Conservation (phyloP, 192 early-diverging fungal genomes). For the Entomortierella beljakovae region DNA sequence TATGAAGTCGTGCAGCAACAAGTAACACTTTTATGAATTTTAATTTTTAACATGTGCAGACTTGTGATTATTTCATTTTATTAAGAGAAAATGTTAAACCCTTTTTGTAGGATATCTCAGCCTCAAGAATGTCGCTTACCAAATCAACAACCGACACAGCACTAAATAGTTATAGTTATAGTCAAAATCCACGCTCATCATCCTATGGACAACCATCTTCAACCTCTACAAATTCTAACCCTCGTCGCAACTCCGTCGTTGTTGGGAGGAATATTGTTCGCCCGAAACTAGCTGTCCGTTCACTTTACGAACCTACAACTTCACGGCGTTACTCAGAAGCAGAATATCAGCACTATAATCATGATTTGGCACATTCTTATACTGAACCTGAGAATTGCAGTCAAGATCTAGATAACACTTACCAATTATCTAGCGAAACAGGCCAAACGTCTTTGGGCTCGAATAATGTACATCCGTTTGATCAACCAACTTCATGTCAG, state of each 20-base stretch:
- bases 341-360: neutral
- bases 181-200: neutral
- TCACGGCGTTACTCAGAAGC: neutral
- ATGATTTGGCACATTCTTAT: neutral
- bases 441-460: neutral
- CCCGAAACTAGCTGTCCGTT: neutral
- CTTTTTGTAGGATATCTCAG: neutral
- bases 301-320: neutral
- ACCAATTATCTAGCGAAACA: neutral
- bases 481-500: neutral
- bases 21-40: neutral
- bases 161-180: neutral
- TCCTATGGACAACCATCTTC: neutral
- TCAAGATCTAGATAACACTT: neutral
- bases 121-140: neutral
- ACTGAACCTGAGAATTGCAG: neutral
- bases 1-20: neutral
- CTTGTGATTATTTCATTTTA: neutral
- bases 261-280: slow-evolving; percentile 7
- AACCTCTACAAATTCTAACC: neutral
- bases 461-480: neutral
- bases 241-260: slow-evolving; percentile 23
- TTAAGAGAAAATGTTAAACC: neutral
- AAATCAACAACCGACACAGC: slow-evolving; percentile 17
- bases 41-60: neutral